Percentiles rank a stretch among this genome's conserved stretches.
These are phyloP conservation scores for Chondrus crispus DNA, from an alignment of 23 red algal genomes.

Conservation along the genomic window DNA sequence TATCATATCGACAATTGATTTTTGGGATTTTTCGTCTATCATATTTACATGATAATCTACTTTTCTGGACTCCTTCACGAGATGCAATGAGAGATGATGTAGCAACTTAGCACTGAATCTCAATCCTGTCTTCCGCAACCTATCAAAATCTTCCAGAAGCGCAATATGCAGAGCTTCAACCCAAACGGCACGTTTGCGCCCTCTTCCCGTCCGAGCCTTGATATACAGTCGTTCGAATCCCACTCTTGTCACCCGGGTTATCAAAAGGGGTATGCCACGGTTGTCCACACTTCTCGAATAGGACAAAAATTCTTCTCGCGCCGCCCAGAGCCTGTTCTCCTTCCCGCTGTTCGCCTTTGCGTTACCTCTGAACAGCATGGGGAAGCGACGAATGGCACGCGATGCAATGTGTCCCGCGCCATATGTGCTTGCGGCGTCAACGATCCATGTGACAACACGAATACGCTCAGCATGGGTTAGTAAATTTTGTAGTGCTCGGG, in stretches of 20 bases:
- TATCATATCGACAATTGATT: background rate
- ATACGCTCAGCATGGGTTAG: background rate
- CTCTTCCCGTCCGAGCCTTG: constrained; percentile 1
- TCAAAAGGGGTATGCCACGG: background rate
- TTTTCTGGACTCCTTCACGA: background rate
- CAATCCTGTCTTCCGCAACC: background rate
- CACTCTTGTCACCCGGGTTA: background rate
- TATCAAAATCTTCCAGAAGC: background rate
- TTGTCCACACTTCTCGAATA: background rate
- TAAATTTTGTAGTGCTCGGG: background rate
- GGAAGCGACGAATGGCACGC: background rate
- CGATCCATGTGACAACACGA: background rate
- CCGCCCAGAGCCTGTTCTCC: background rate
- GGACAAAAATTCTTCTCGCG: background rate
- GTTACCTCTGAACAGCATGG: background rate
- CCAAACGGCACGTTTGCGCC: background rate
- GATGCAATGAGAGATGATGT: background rate
- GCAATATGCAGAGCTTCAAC: background rate
- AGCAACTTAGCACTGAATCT: background rate
- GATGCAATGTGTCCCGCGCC: background rate
- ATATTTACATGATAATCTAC: background rate
- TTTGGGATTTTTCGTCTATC: background rate
- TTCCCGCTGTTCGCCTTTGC: background rate
- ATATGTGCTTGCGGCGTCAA: background rate
- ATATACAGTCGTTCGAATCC: background rate